These are phyloP conservation scores for Terana coerulea DNA, from an alignment of 768 basidiomycete species.

Conservation along the genomic window DNA sequence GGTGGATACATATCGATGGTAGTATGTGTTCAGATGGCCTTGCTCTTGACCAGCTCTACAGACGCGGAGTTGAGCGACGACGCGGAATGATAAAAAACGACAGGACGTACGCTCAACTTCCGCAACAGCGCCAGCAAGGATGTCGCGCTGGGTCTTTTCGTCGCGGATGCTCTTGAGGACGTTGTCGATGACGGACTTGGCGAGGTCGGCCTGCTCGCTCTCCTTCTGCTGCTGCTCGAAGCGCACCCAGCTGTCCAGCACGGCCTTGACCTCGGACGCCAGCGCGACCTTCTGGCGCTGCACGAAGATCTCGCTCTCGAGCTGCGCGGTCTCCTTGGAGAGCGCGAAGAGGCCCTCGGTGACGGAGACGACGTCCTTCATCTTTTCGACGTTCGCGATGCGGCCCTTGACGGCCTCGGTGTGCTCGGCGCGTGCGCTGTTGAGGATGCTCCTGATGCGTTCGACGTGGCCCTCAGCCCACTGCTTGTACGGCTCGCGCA, in stretches of 20 bases:
- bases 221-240: constrained; percentile 97
- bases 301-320: constrained; percentile 87
- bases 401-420: constrained; percentile 91
- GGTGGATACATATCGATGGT: too few relatives aligned
- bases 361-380: constrained; percentile 93
- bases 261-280: constrained; percentile 85
- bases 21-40: constrained; percentile 83
- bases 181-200: constrained; percentile 83
- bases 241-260: constrained; percentile 97
- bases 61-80: constrained; percentile 2
- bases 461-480: constrained; percentile 91
- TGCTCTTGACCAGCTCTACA: constrained; percentile 85
- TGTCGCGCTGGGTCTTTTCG: constrained; percentile 85
- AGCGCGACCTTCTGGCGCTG: constrained; percentile 86
- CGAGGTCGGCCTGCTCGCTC: constrained; percentile 90
- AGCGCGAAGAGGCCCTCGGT: constrained; percentile 89
- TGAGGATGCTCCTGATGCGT: constrained; percentile 77
- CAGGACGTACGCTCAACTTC: constrained; percentile 90
- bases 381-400: constrained; percentile 85
- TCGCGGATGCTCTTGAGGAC: constrained; percentile 81
- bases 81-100: background rate
- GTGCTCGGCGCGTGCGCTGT: constrained; percentile 82
- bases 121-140: constrained; percentile 71
- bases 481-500: constrained; percentile 83
- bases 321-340: constrained; percentile 93